A percentile compares a stretch with the other conserved stretches of the same genome.
These are phyloP conservation scores for Neonectria hederae DNA, from an alignment of 2,329 filamentous ascomycete species.

Conservation along the genomic window DNA sequence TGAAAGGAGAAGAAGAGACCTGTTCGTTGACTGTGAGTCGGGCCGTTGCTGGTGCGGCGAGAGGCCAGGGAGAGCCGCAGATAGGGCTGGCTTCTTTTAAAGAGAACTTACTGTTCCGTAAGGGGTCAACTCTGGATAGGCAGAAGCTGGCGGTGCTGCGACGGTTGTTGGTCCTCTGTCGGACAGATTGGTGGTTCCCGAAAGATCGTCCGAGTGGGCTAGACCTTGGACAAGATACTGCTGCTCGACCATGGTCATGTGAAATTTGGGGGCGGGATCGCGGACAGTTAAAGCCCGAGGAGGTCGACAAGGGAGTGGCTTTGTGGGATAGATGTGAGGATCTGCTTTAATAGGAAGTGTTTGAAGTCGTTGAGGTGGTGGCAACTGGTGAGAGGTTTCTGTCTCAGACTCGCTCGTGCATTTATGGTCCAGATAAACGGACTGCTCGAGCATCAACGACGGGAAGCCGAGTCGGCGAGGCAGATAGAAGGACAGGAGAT, in stretches of 20 bases:
- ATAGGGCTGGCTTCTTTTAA: neutral
- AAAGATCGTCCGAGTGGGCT: slow-evolving; percentile 45
- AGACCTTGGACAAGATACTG: slow-evolving; percentile 48
- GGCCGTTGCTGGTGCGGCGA: neutral
- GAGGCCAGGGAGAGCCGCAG: neutral
- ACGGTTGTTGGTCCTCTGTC: slow-evolving; percentile 39
- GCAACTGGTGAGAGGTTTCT: slow-evolving; percentile 29
- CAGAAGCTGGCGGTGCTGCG: slow-evolving; percentile 30
- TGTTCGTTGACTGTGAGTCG: slow-evolving; percentile 23
- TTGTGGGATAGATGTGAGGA: slow-evolving; percentile 29
- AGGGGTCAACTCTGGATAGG: slow-evolving; percentile 44
- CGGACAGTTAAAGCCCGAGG: slow-evolving; percentile 38
- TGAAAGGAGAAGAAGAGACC: slow-evolving; percentile 46
- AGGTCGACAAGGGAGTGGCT: slow-evolving; percentile 31
- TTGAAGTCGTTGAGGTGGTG: slow-evolving; percentile 32
- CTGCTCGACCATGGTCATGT: slow-evolving; percentile 50
- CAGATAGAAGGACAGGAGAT: slow-evolving; percentile 34
- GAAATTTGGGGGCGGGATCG: slow-evolving; percentile 29
- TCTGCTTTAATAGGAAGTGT: slow-evolving; percentile 27
- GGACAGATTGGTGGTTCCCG: slow-evolving; percentile 42
- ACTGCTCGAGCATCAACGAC: slow-evolving; percentile 20
- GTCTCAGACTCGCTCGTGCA: slow-evolving; percentile 39
- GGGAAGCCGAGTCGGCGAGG: slow-evolving; percentile 33
- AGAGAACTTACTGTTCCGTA: slow-evolving; percentile 46
- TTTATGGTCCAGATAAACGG: slow-evolving; percentile 39